phyloP scores from a whole-genome alignment of 805 yeast genomes.

The Tetrapisispora fleetii region DNA sequence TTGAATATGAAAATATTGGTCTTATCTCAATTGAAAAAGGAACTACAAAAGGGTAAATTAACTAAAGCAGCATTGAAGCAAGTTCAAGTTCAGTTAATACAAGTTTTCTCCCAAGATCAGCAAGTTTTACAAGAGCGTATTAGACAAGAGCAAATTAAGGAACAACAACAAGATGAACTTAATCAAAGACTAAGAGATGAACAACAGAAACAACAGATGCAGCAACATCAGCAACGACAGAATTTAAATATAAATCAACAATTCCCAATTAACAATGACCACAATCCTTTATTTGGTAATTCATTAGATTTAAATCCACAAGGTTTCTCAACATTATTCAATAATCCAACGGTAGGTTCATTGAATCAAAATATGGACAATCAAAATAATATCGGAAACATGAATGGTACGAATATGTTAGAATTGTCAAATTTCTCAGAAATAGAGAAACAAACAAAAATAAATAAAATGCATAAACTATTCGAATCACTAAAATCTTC shows the following conservation, averaged over 20 bases:
- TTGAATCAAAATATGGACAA: constrained; percentile 2
- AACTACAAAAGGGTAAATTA: constrained; percentile 27
- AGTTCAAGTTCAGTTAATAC: constrained; percentile 34
- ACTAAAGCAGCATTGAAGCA: constrained; percentile 25
- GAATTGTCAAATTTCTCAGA: constrained; percentile 10
- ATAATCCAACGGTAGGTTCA: constrained; percentile 7
- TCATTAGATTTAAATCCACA: constrained; percentile 4
- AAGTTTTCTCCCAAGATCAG: constrained; percentile 32
- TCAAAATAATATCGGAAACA: constrained; percentile 16
- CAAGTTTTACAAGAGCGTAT: constrained; percentile 21
- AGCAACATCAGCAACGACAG: constrained; percentile 18
- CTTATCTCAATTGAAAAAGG: constrained; percentile 29
- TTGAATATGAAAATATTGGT: constrained; percentile 27
- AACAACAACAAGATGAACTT: constrained; percentile 20
- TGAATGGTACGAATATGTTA: constrained; percentile 5
- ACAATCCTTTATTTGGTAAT: constrained; percentile 12
- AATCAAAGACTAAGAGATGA: not conserved
- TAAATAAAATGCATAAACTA: constrained; percentile 12
- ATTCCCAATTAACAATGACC: not conserved
- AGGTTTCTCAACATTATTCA: constrained; percentile 16
- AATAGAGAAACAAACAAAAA: constrained; percentile 12
- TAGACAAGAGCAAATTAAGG: constrained; percentile 17
- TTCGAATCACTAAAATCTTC: constrained; percentile 17
- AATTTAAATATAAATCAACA: constrained; percentile 10
- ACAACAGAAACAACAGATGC: constrained; percentile 9